phyloP scores from a whole-genome alignment of 495 filamentous ascomycete genomes.

The Hamigera avellanea region DNA sequence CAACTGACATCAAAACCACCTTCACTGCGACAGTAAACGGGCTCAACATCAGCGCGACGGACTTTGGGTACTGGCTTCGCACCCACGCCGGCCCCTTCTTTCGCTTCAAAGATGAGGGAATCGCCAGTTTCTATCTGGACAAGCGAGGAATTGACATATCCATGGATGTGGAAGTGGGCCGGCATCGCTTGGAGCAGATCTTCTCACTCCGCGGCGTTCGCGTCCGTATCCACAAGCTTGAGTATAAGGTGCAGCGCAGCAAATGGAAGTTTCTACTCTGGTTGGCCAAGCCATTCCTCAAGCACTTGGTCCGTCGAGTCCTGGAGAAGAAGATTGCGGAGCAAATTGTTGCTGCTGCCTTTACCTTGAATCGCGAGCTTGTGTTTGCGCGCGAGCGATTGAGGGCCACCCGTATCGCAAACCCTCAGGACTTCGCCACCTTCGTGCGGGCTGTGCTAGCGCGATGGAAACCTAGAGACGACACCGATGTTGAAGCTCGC shows the following conservation, averaged over 20 bases:
- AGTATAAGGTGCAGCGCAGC: constrained; percentile 62
- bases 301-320: constrained; percentile 64
- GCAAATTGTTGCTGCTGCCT: constrained; percentile 55
- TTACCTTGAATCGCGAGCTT: constrained; percentile 70
- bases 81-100: constrained; percentile 57
- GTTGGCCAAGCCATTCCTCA: constrained; percentile 76
- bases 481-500: constrained; percentile 61
- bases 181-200: constrained; percentile 64
- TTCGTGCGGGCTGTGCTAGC: constrained; percentile 76
- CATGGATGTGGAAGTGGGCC: constrained; percentile 68
- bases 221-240: constrained; percentile 77
- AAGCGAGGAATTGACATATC: constrained; percentile 77
- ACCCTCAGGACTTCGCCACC: constrained; percentile 66
- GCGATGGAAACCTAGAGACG: constrained; percentile 52
- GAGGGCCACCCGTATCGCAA: constrained; percentile 70
- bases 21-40: constrained; percentile 70
- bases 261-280: constrained; percentile 68
- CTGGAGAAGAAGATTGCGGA: constrained; percentile 69
- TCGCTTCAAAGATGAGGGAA: constrained; percentile 65
- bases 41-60: constrained; percentile 67
- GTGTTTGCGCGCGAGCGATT: constrained; percentile 78
- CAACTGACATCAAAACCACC: constrained; percentile 51
- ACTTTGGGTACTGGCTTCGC: constrained; percentile 70
- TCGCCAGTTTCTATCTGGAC: constrained; percentile 75
- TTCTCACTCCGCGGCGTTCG: constrained; percentile 63